Evolutionary conservation across 1,284 basidiomycete species (phyloP).

Genomic region (Ganoderma sp.): DNA sequence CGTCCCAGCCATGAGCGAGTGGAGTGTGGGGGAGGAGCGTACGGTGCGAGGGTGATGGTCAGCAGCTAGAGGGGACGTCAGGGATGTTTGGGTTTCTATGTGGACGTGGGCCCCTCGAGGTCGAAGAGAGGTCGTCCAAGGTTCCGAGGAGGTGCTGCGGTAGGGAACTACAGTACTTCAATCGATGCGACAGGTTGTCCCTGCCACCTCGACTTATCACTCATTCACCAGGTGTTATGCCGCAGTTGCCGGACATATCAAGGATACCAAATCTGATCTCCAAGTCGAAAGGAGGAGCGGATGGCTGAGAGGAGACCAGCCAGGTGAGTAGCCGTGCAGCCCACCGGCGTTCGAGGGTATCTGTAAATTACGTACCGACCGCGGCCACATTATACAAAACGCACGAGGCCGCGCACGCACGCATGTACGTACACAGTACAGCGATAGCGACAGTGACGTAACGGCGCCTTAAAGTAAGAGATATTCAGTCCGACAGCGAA

Average conservation of each 20-base stretch:
- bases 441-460: background rate
- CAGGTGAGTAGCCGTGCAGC: background rate
- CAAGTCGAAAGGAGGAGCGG: background rate
- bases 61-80: background rate
- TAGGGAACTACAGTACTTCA: background rate
- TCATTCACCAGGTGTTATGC: background rate
- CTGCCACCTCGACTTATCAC: background rate
- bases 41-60: background rate
- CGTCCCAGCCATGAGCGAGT: too few species aligned
- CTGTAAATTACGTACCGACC: background rate
- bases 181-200: background rate
- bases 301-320: background rate
- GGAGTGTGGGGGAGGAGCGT: background rate
- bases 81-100: background rate
- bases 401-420: background rate
- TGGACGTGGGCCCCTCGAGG: background rate
- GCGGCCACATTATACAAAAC: conserved; percentile 2
- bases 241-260: background rate
- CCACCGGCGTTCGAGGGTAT: background rate
- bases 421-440: background rate
- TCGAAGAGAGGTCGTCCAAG: background rate
- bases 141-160: background rate
- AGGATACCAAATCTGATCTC: background rate
- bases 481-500: conserved; percentile 7
- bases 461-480: conserved; percentile 1